Evolutionary conservation across 2,329 filamentous ascomycete genomes (phyloP).

Genomic region (Mollisiaceae sp.): DNA sequence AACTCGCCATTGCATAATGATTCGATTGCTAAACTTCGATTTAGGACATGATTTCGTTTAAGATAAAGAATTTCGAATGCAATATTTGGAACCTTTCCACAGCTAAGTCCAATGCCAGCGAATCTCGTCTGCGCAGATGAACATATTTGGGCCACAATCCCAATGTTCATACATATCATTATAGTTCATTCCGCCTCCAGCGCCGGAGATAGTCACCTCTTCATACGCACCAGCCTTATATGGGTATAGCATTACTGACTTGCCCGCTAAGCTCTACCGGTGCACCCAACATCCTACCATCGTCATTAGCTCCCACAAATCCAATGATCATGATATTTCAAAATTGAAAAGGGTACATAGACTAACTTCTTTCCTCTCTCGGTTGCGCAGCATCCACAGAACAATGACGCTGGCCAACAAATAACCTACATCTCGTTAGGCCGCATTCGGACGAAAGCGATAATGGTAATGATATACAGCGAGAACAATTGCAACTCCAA

Average conservation of each 20-base stretch:
- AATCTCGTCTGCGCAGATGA: too few relatives aligned
- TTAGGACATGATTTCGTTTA: too few relatives aligned
- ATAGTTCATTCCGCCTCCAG: too few relatives aligned
- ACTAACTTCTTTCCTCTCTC: conserved; percentile 58
- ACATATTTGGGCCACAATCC: too few relatives aligned
- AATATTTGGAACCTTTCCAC: too few relatives aligned
- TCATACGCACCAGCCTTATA: conserved; percentile 37
- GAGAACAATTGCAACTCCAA: conserved; percentile 50
- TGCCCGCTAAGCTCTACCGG: conserved; percentile 57
- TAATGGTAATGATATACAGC: conserved; percentile 48
- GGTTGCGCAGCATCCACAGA: conserved; percentile 61
- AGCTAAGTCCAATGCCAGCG: too few relatives aligned
- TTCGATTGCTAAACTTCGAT: too few relatives aligned
- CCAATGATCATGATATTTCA: not conserved
- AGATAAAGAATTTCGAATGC: too few relatives aligned
- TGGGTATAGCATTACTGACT: conserved; percentile 55
- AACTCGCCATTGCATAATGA: too few relatives aligned
- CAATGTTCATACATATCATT: too few relatives aligned
- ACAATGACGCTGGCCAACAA: conserved; percentile 59
- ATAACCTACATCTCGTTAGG: conserved; percentile 47
- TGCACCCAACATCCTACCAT: conserved; percentile 52
- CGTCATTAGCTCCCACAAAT: not conserved
- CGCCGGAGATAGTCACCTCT: too few relatives aligned
- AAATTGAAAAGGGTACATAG: not conserved
- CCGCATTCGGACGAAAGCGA: not conserved